Percentiles rank a stretch among this genome's conserved stretches.
These are phyloP conservation scores for Fallopia convolvulus DNA, from an alignment of 148 eudicot species.

Conservation along the genomic window DNA sequence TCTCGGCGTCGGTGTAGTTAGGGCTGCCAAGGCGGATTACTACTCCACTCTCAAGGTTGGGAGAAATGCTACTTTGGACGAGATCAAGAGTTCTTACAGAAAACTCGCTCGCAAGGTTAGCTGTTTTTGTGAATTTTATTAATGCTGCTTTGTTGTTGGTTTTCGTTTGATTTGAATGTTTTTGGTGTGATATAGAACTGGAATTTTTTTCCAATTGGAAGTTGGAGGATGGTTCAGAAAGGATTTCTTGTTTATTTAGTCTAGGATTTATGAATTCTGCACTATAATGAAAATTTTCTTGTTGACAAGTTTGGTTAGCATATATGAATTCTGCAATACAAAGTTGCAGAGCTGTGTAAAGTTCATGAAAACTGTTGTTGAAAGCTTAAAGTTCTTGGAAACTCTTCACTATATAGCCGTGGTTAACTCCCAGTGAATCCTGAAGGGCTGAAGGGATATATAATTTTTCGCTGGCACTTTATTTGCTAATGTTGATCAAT, in stretches of 20 bases:
- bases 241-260: not conserved
- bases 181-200: not conserved
- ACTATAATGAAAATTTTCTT: not conserved
- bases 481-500: not conserved
- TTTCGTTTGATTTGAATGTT: not conserved
- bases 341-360: not conserved
- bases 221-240: not conserved
- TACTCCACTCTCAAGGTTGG: constrained; percentile 49
- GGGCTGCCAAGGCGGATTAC: constrained; percentile 38
- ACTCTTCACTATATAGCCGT: not conserved
- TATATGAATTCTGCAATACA: not conserved
- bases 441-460: not conserved
- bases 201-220: not conserved
- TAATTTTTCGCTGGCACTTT: not conserved
- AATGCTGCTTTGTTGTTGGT: not conserved
- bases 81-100: constrained; percentile 69
- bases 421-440: not conserved
- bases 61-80: constrained; percentile 54
- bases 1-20: constrained; percentile 8
- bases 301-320: not conserved
- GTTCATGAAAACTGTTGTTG: not conserved
- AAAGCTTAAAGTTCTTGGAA: not conserved
- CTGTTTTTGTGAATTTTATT: not conserved
- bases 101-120: constrained; percentile 83
- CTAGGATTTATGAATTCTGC: not conserved